Conservation (phyloP, 2,329 filamentous ascomycete species). For the Elsinoe fawcettii region DNA sequence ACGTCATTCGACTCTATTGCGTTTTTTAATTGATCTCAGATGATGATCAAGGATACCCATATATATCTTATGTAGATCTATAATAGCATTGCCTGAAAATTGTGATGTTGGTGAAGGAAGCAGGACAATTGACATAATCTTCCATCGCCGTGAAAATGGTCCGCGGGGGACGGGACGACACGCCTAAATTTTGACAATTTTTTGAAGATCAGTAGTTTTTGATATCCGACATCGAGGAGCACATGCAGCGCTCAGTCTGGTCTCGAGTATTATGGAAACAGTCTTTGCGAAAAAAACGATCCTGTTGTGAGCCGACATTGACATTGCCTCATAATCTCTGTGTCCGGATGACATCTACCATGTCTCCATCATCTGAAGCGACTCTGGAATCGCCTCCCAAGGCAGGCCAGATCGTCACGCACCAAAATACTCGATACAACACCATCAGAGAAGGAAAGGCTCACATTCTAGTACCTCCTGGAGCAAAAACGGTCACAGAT, state of each 20-base stretch:
- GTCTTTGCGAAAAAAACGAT: too few relatives aligned
- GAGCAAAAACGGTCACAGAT: constrained; percentile 42
- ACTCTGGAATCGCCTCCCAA: constrained; percentile 21
- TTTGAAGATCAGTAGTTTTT: background rate
- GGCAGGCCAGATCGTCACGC: constrained; percentile 27
- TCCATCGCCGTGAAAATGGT: background rate
- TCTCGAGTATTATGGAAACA: background rate
- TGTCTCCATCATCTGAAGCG: background rate
- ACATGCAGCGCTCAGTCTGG: background rate
- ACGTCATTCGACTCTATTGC: too few relatives aligned
- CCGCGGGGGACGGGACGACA: background rate
- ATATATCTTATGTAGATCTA: too few relatives aligned
- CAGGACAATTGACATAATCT: too few relatives aligned
- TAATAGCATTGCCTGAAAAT: too few relatives aligned
- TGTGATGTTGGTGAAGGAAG: too few relatives aligned
- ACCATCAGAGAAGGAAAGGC: constrained; percentile 61
- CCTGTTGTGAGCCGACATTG: too few relatives aligned
- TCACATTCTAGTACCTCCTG: constrained; percentile 55
- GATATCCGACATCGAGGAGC: background rate
- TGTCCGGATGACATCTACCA: background rate
- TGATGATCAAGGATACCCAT: too few relatives aligned
- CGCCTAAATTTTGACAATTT: background rate
- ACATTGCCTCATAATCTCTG: too few relatives aligned
- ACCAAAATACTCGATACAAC: constrained; percentile 33
- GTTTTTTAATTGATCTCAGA: too few relatives aligned